Base-by-base conservation (phyloP, 2,329 filamentous ascomycete species). In the Fusarium setosum region DNA sequence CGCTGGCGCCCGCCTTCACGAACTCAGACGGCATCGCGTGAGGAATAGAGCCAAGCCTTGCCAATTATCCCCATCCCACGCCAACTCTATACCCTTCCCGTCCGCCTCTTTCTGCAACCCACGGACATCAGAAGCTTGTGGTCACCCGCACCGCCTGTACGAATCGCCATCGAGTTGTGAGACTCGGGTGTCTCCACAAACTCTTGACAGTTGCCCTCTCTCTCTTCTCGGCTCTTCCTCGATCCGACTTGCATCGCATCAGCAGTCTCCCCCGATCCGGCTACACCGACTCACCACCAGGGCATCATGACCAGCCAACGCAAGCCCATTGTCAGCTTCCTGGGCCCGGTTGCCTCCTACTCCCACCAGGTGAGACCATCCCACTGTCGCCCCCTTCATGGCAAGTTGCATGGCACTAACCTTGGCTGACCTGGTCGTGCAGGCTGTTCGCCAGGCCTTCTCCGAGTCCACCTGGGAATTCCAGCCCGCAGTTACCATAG, bases 401-500 rank as follows among this genome's bases (percentile, higher is more conserved):
- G 45, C 55, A 51, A 59, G 57, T 60, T 68, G 57, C 57, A 68
- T 71, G 58, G 61, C 56, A 57, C 59, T 38, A 60, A 57, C 18
- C 48, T 62, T 37, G 40, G 58, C 59, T 61, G 49, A 63, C 41
- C 47, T 59, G 40, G 21, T n/a, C 56, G n/a, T 45, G 58, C 57
- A 85, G 83, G 83, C 83, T 18, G 78, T 81, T 20, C 72, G 79
- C 37, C 76, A 83, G 60, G 78, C 79, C 20, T 88, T 88, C 65
- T 76, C 83, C 2, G 78, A 80, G 18, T 73, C 79, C 7, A 73
- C 78, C 48, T 87, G 82, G 76, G 78, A 82, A 40, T 74, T 87
- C 47, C 73, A 79, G 44, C 85, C 86, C 4, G 83, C 83, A 7
- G 74, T 76, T 51, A 86, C 84, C 4, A 88, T 88, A 54, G 79